Base-by-base conservation (phyloP, 2,329 filamentous ascomycete genomes). In the Fusarium sp. region DNA sequence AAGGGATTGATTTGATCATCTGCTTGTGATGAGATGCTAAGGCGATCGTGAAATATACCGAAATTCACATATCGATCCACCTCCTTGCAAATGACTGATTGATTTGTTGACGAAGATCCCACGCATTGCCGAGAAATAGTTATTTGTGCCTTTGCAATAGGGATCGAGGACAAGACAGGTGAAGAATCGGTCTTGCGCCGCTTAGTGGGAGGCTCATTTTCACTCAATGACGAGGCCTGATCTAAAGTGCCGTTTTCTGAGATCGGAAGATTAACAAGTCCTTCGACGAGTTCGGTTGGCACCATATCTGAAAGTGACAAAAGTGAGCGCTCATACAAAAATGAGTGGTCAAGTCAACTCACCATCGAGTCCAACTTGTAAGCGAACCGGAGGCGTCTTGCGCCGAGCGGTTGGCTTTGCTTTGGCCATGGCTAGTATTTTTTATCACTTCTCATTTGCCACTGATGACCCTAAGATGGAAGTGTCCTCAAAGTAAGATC, bases 131-230 rank as follows among this genome's bases (percentile, higher is more conserved):
- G 76, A n/a, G 65, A 71, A 50, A 81, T 63, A 7, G 54, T 69
- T 7, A 80, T 20, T 13, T 68, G 45, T 33, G 66, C 68, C 43
- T 61, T 75, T 17, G 70, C 72, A 17, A 81, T 48, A 33, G 72
- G 72, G 31, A 80, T 74, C 20, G 73, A 68, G 24, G 54, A 58
- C 26, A 53, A 43, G 33, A 17, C 44, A 36, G 39, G 45, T 49
- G 54, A 60, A 44, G 20, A 44, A 18, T 64, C 56, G 14, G 72
- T 65, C 71, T 77, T 81, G 49, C 73, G 78, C 49, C 78, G 78
- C 70, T 81, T 81, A 6, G 60, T 20, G 17, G 75, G 66, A 18
- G 69, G 72, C n/a, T 71, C 71, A 9, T 50, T 55, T 20, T 49
- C 28, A 28, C 17, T 55, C 24, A 53, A 49, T 9, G 66, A 63